Conservation (phyloP, 345 rosid genomes). For the Populus simonii region DNA sequence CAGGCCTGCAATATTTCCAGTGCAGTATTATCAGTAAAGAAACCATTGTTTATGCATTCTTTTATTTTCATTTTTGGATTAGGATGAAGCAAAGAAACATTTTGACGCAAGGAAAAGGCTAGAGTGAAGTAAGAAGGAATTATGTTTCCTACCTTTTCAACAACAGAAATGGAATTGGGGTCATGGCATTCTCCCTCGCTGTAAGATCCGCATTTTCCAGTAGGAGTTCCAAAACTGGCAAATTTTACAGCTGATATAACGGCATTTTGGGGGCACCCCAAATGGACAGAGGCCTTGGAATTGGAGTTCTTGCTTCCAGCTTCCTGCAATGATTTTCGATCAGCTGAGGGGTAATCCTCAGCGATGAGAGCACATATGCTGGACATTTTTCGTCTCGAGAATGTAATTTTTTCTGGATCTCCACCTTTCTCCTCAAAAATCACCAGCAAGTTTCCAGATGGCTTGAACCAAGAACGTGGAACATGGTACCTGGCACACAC, state of each 20-base stretch:
- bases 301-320: constrained; percentile 17
- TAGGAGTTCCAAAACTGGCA: constrained; percentile 64
- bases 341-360: constrained; percentile 41
- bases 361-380: constrained; percentile 34
- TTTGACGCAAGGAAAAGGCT: not conserved
- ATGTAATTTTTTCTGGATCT: constrained; percentile 61
- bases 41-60: too few relatives aligned
- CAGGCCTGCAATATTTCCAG: constrained; percentile 39
- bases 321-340: constrained; percentile 6
- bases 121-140: not conserved
- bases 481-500: constrained; percentile 70
- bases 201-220: constrained; percentile 54
- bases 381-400: constrained; percentile 57
- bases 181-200: constrained; percentile 54
- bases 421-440: constrained; percentile 92
- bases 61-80: not conserved
- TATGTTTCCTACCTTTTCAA: constrained; percentile 41
- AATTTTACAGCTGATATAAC: constrained; percentile 42
- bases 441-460: constrained; percentile 76
- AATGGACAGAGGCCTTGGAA: constrained; percentile 26
- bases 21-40: not conserved
- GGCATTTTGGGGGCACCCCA: constrained; percentile 41
- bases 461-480: constrained; percentile 93
- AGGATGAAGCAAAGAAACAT: not conserved
- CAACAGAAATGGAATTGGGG: constrained; percentile 37